phyloP scores from a whole-genome alignment of 2,329 filamentous ascomycete genomes.

The Cercospora zeae-maydis region DNA sequence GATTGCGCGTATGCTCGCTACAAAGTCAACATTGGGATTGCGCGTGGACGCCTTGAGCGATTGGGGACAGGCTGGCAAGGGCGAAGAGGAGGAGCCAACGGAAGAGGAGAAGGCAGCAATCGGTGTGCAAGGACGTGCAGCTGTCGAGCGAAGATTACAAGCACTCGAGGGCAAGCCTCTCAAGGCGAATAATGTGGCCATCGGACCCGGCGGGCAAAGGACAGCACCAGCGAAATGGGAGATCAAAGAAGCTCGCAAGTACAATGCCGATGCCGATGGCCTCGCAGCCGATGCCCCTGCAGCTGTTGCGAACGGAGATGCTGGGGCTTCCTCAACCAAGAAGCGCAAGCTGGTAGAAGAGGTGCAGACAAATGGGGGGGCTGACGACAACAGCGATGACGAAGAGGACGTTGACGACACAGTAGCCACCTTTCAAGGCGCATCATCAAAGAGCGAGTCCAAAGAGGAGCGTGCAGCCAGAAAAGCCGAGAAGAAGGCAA shows the following conservation, averaged over 20 bases:
- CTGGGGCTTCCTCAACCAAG: conserved; percentile 42
- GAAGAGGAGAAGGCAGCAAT: conserved; percentile 86
- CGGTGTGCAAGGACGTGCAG: conserved; percentile 67
- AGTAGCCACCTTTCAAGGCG: conserved; percentile 24
- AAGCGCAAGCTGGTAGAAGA: conserved; percentile 48
- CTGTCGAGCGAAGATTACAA: conserved; percentile 72
- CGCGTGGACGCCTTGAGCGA: conserved; percentile 87
- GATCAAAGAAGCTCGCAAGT: conserved; percentile 87
- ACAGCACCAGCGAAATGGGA: conserved; percentile 71
- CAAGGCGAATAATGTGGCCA: conserved; percentile 68
- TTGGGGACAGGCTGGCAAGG: conserved; percentile 65
- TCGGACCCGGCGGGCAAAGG: conserved; percentile 68
- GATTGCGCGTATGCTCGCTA: conserved; percentile 92
- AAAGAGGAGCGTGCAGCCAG: conserved; percentile 14
- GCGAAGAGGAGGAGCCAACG: conserved; percentile 59
- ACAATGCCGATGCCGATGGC: conserved; percentile 91
- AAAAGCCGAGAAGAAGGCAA: conserved; percentile 18
- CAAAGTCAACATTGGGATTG: conserved; percentile 88
- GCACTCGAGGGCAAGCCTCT: conserved; percentile 87
- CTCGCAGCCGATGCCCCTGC: conserved; percentile 66
- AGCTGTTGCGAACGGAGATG: conserved; percentile 51
- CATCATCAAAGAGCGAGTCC: conserved; percentile 53
- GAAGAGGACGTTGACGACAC: conserved; percentile 42
- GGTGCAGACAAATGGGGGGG: conserved; percentile 42
- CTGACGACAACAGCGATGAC: conserved; percentile 38